A percentile compares a stretch with the other conserved stretches of the same genome.
Conservation (phyloP, 768 basidiomycete genomes). For the Macrolepiota fuliginosa region DNA sequence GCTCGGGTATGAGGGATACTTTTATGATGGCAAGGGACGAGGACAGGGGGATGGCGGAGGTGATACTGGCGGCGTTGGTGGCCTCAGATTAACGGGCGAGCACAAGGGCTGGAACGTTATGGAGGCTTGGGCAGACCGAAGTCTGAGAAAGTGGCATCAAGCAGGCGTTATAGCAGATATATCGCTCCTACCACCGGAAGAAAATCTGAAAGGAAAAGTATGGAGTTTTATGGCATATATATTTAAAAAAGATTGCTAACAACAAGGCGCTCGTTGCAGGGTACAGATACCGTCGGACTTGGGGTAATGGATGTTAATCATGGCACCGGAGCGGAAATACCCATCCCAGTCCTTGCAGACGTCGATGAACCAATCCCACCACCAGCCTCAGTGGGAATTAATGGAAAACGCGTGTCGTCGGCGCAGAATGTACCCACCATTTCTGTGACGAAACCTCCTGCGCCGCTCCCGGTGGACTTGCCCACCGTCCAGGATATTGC, state of each 20-base stretch:
- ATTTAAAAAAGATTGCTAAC: slow-evolving; percentile 9
- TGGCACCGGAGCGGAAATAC: slow-evolving; percentile 51
- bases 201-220: slow-evolving; percentile 50
- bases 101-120: slow-evolving; percentile 92
- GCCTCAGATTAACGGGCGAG: slow-evolving; percentile 75
- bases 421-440: slow-evolving; percentile 45
- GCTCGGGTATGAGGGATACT: slow-evolving; percentile 85
- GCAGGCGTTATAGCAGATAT: slow-evolving; percentile 65
- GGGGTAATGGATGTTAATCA: slow-evolving; percentile 37
- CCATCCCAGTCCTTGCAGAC: slow-evolving; percentile 59
- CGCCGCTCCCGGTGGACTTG: slow-evolving; percentile 65
- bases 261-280: slow-evolving; percentile 24
- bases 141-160: slow-evolving; percentile 83
- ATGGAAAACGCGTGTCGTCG: slow-evolving; percentile 16
- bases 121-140: slow-evolving; percentile 92
- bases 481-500: slow-evolving; percentile 63
- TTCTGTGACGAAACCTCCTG: slow-evolving; percentile 68
- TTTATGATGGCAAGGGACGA: slow-evolving; percentile 74
- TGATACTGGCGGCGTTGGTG: slow-evolving; percentile 66
- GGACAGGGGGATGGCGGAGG: slow-evolving; percentile 80
- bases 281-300: slow-evolving; percentile 41
- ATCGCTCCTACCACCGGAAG: slow-evolving; percentile 32
- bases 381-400: slow-evolving; percentile 22
- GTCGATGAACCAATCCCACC: slow-evolving; percentile 34
- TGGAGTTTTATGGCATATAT: background rate